Base-by-base conservation (phyloP, 2,329 filamentous ascomycete species). In the Ascochyta rabiei region DNA sequence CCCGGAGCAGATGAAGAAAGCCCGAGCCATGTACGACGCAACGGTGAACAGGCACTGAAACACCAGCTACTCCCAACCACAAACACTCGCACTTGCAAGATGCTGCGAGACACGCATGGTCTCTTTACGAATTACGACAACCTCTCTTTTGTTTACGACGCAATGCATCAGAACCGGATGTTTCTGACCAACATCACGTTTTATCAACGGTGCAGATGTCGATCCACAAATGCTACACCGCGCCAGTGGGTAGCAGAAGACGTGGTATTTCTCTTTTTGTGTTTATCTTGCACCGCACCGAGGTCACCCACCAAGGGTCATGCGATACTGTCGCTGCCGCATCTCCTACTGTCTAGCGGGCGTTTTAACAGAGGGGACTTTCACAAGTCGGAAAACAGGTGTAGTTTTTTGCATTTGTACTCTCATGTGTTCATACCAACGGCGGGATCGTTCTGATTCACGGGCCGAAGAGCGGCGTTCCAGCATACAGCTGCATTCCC, bases 1-100 rank as follows among this genome's bases (percentile, higher is more conserved):
- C 52, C 57, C 67, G 2, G 67, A 72, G 41, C 64, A 72, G 57
- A 75, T 76, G 74, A 73, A 67, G 55, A 71, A 68, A 44, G 67
- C 71, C 16, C 72, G 73, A 18, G 57, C 63, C 52, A 54, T 71
- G 49, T 76, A 75, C 66, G 71, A 76, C 40, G 61, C 69, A 26
- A 64, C 66, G 3, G 59, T 62, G 21, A 61, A 54, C 42, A 62
- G 53, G 44, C 40, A 59, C 42, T 41, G 56, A 60, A 52, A 40
- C 49, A 35, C 16, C 26, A 12, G 16, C 21, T 9, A 35, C 39
- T n/a, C 21, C 16, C 13, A 2, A 24, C 15, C 24, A 23, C 7
- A 15, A 12, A 19, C n/a, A 9, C 7, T 15, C 16, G 23, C 21
- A 38, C 34, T 35, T 26, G 31, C 38, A 10, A 13, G 31, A 42